Evolutionary conservation across 768 basidiomycete species (phyloP).

Genomic region (Trametes meyenii): DNA sequence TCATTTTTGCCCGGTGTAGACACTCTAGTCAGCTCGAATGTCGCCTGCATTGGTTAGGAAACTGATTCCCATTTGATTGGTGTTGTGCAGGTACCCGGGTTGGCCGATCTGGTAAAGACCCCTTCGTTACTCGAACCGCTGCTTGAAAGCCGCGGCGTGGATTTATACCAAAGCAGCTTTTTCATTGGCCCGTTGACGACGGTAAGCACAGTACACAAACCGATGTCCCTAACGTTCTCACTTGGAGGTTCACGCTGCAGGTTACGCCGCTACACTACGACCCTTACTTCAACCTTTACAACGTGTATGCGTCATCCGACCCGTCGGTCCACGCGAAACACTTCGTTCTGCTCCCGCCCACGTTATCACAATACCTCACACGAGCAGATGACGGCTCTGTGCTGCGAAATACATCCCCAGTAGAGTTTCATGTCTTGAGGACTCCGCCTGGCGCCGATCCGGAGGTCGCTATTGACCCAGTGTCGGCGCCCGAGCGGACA

Average conservation of each 20-base stretch:
- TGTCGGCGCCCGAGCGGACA: not conserved
- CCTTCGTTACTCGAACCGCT: constrained; percentile 23
- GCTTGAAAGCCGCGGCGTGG: constrained; percentile 14
- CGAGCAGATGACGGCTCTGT: constrained; percentile 3
- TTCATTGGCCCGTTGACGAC: constrained; percentile 29
- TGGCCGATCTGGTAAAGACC: constrained; percentile 12
- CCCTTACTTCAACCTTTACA: constrained; percentile 31
- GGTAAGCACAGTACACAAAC: not conserved
- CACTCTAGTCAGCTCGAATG: too few species aligned
- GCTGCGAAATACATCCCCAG: constrained; percentile 23
- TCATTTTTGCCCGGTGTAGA: not conserved
- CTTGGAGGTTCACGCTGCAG: constrained; percentile 5
- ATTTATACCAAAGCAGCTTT: constrained; percentile 29
- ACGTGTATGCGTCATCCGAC: constrained; percentile 26
- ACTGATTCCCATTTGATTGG: not conserved
- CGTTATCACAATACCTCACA: constrained; percentile 10
- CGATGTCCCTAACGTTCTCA: too few species aligned
- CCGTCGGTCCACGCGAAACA: constrained; percentile 26
- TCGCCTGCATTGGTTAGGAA: too few species aligned
- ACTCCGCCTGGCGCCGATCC: not conserved
- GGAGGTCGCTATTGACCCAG: constrained; percentile 4
- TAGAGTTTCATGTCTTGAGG: constrained; percentile 16
- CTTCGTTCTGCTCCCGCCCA: constrained; percentile 27
- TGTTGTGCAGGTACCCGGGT: constrained; percentile 6
- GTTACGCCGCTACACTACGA: constrained; percentile 31